Conservation (phyloP, 805 yeast genomes). For the Jamesozyma lodderae region DNA sequence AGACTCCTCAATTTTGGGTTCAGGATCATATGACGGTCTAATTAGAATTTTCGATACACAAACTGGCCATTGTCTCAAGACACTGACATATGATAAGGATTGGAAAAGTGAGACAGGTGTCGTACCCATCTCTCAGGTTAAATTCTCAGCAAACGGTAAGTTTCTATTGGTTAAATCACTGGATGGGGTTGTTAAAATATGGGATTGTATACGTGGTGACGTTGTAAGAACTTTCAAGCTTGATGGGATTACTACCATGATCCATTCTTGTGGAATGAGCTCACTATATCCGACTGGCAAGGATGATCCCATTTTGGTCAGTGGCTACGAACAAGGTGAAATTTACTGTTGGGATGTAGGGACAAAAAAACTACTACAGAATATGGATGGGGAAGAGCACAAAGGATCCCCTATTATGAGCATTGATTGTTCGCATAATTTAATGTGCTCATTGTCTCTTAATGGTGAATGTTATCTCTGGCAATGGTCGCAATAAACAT, state of each 20-base stretch:
- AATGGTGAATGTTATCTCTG: slow-evolving; percentile 24
- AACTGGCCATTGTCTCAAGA: slow-evolving; percentile 86
- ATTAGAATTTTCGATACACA: slow-evolving; percentile 80
- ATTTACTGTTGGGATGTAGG: slow-evolving; percentile 23
- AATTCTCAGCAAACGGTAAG: slow-evolving; percentile 71
- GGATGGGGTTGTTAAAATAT: slow-evolving; percentile 69
- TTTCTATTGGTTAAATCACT: slow-evolving; percentile 68
- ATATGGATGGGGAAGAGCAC: slow-evolving; percentile 7
- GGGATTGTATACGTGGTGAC: slow-evolving; percentile 79
- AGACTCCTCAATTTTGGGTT: slow-evolving; percentile 65
- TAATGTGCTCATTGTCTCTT: slow-evolving; percentile 21
- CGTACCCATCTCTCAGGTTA: slow-evolving; percentile 63
- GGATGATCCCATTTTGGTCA: slow-evolving; percentile 19
- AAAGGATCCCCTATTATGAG: slow-evolving; percentile 18
- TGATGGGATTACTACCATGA: slow-evolving; percentile 6
- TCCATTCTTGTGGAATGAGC: slow-evolving; percentile 25
- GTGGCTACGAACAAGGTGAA: slow-evolving; percentile 25
- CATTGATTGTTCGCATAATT: slow-evolving; percentile 13
- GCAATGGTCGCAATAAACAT: too few relatives aligned
- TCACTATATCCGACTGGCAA: slow-evolving; percentile 16
- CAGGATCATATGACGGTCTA: slow-evolving; percentile 87
- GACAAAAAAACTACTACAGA: slow-evolving; percentile 15
- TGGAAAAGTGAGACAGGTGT: slow-evolving; percentile 49
- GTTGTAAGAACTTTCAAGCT: slow-evolving; percentile 61
- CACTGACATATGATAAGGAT: slow-evolving; percentile 71